These are phyloP conservation scores for Crithidia brevicula DNA, from an alignment of 208 protist species.

Conservation along the genomic window DNA sequence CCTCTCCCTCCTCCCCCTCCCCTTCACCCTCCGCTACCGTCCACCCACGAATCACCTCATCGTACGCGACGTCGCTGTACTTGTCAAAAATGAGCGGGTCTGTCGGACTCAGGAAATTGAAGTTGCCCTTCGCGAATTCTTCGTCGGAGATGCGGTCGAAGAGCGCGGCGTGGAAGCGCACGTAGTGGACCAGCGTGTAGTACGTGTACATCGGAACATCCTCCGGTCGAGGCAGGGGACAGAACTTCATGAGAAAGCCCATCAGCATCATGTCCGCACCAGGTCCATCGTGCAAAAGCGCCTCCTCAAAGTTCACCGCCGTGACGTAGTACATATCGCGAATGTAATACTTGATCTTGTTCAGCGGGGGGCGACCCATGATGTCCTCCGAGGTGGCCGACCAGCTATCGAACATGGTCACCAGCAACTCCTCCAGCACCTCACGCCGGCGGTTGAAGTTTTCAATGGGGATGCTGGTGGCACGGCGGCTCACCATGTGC, in stretches of 20 bases:
- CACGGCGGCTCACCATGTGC: constrained; percentile 83
- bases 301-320: constrained; percentile 90
- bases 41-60: constrained; percentile 74
- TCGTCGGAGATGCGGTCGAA: constrained; percentile 90
- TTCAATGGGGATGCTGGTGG: constrained; percentile 86
- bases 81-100: constrained; percentile 80
- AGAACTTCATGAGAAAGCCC: constrained; percentile 91
- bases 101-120: constrained; percentile 86
- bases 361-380: constrained; percentile 86
- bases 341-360: constrained; percentile 89
- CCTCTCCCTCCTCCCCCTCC: not conserved
- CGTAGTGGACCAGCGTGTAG: constrained; percentile 92
- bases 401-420: constrained; percentile 91
- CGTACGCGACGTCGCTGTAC: constrained; percentile 77
- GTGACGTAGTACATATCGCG: constrained; percentile 93
- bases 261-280: constrained; percentile 89
- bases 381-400: constrained; percentile 82
- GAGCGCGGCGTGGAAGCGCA: constrained; percentile 90
- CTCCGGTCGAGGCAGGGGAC: constrained; percentile 83
- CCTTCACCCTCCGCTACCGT: constrained; percentile 37
- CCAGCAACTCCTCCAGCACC: constrained; percentile 86
- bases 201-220: constrained; percentile 91
- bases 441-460: constrained; percentile 87
- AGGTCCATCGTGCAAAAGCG: constrained; percentile 78
- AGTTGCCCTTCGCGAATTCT: constrained; percentile 85